Conservation (phyloP, 805 yeast species). For the Yarrowia divulgata region DNA sequence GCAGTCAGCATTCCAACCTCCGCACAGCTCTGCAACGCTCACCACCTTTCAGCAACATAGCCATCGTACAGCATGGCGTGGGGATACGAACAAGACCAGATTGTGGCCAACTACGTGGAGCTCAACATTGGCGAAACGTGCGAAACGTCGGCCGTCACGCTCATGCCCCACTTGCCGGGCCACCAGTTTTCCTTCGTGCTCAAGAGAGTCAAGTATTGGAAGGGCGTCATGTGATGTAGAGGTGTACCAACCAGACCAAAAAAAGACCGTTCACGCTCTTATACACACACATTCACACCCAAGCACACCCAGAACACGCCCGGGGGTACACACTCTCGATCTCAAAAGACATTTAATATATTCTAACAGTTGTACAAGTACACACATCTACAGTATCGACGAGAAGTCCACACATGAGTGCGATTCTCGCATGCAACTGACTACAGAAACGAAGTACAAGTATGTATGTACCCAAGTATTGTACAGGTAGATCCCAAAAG, state of each 20-base stretch:
- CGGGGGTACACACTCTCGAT: too few relatives aligned
- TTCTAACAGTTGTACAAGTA: not conserved
- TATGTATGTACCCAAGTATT: too few relatives aligned
- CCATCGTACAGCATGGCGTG: not conserved
- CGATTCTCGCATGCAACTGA: too few relatives aligned
- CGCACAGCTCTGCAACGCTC: too few relatives aligned
- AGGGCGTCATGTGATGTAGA: slow-evolving; percentile 8
- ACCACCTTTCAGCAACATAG: too few relatives aligned
- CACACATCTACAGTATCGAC: too few relatives aligned
- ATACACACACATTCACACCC: not conserved
- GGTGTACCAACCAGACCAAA: too few relatives aligned
- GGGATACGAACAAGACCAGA: slow-evolving; percentile 30
- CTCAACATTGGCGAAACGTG: slow-evolving; percentile 31
- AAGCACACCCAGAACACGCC: not conserved
- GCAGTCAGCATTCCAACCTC: too few relatives aligned
- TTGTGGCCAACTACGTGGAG: slow-evolving; percentile 34
- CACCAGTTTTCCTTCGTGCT: slow-evolving; percentile 17
- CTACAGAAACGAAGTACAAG: too few relatives aligned
- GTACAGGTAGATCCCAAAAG: too few relatives aligned
- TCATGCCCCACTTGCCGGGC: slow-evolving; percentile 32
- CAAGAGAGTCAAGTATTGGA: slow-evolving; percentile 27
- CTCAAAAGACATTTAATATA: slow-evolving; percentile 8
- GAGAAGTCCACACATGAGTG: too few relatives aligned
- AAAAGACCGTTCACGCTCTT: too few relatives aligned
- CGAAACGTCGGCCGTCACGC: slow-evolving; percentile 28